Base-by-base conservation (phyloP, 768 basidiomycete species). In the Calocera viscosa region DNA sequence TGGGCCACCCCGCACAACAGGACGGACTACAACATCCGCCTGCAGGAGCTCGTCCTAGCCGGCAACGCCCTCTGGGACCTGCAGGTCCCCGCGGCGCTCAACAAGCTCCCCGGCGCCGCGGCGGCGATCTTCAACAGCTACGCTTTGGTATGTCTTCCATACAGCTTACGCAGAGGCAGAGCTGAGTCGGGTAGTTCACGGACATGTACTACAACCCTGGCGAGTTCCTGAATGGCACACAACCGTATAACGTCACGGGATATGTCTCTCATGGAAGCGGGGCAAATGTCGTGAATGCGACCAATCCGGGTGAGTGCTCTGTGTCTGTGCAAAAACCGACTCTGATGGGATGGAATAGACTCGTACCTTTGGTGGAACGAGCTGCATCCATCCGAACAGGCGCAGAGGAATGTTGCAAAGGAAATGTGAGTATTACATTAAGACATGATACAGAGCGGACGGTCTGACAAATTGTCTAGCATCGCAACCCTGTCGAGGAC, bases 301-400 rank as follows among this genome's bases (percentile, higher is more conserved):
- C 53, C 16, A 60, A 60, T 60, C 53, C 53, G 11, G 53, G 53
- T 60, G 43, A 16, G 53, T 60, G 53, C 8, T 30, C 14, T 14
- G 30, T 60, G 53, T 28, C 7, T 19, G 26, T 60, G 26, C 53
- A 26, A 32, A 2, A 5, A 38, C 14, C 35, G 5, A 38, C 5
- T 19, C 5, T 60, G 30, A 60, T 16, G 8, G 22, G 8, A 16
- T 10, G 11, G 11, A 5, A 16, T 28, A 60, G 53, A 49, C 40
- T 22, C 8, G 22, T 24, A 49, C 22, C 30, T 26, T 39, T 74
- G 72, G 82, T 82, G 74, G 68, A 83, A 86, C 69, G 85, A 85
- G 68, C 75, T 86, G 19, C 85, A 86, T 70, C 82, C 83, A 5
- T 84, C 83, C 2, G 82, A 85, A 70, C 85, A 86, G 70, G 78